phyloP scores from a whole-genome alignment of 1,139 yeast genomes.

The Kurtzmaniella natalensis region DNA sequence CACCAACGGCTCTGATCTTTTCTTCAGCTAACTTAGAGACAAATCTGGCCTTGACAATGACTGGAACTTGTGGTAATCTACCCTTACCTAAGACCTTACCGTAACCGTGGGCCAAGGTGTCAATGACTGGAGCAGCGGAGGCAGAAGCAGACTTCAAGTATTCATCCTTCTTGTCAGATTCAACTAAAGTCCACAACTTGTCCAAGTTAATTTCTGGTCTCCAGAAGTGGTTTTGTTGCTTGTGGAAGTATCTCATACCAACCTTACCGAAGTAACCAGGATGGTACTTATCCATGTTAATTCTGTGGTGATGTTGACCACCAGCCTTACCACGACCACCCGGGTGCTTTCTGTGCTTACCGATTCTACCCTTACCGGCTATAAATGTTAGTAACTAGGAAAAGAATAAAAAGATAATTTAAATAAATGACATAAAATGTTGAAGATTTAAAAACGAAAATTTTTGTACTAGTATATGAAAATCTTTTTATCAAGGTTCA shows the following conservation, averaged over 20 bases:
- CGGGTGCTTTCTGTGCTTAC: constrained; percentile 99
- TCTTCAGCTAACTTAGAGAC: constrained; percentile 99
- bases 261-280: constrained; percentile 99
- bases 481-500: no score
- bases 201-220: constrained; percentile 97
- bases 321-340: constrained; percentile 99
- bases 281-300: constrained; percentile 99
- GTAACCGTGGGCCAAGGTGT: constrained; percentile 99
- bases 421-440: no score
- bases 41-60: constrained; percentile 98
- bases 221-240: constrained; percentile 96
- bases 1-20: constrained; percentile 99
- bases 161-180: constrained; percentile 92
- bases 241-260: constrained; percentile 99
- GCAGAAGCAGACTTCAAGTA: constrained; percentile 82
- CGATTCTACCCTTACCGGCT: constrained; percentile 99
- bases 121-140: constrained; percentile 97
- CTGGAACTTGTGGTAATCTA: constrained; percentile 95
- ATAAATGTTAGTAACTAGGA: constrained; percentile 28
- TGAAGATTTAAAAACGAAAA: no score
- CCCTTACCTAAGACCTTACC: constrained; percentile 99
- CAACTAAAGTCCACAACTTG: constrained; percentile 97
- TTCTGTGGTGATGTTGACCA: constrained; percentile 99
- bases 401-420: neutral
- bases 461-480: no score